phyloP scores from a whole-genome alignment of 805 yeast species.

The Cyberlindnera veronae region DNA sequence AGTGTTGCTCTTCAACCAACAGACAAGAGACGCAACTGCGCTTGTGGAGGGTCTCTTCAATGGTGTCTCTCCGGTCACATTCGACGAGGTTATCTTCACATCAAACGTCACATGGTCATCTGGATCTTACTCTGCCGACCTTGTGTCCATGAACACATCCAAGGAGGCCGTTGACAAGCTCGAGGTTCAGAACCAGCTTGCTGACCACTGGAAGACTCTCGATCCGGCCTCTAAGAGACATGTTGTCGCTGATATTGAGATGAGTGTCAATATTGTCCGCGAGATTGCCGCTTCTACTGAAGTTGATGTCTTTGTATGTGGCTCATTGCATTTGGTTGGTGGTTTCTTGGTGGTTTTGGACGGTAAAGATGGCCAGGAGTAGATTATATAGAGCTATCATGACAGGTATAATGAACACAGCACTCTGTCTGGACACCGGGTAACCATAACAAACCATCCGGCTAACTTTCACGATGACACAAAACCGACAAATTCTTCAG shows the following conservation, averaged over 20 bases:
- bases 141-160: constrained; percentile 82
- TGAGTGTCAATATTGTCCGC: constrained; percentile 55
- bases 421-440: too few relatives aligned
- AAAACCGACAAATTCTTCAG: too few relatives aligned
- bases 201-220: constrained; percentile 61
- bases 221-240: constrained; percentile 43
- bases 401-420: too few relatives aligned
- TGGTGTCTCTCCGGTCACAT: constrained; percentile 40
- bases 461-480: too few relatives aligned
- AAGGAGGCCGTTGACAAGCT: constrained; percentile 75
- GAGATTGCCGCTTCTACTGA: constrained; percentile 17
- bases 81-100: constrained; percentile 79
- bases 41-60: constrained; percentile 54
- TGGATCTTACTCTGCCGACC: constrained; percentile 75
- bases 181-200: constrained; percentile 73
- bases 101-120: constrained; percentile 90
- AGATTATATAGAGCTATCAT: too few relatives aligned
- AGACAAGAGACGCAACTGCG: constrained; percentile 77
- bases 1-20: constrained; percentile 87
- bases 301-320: constrained; percentile 84
- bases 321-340: constrained; percentile 92
- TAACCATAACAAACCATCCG: too few relatives aligned
- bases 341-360: constrained; percentile 88
- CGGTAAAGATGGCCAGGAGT: too few relatives aligned
- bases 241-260: constrained; percentile 73